Base-by-base conservation (phyloP, 2,329 filamentous ascomycete species). In the Trichoderma arundinaceum region DNA sequence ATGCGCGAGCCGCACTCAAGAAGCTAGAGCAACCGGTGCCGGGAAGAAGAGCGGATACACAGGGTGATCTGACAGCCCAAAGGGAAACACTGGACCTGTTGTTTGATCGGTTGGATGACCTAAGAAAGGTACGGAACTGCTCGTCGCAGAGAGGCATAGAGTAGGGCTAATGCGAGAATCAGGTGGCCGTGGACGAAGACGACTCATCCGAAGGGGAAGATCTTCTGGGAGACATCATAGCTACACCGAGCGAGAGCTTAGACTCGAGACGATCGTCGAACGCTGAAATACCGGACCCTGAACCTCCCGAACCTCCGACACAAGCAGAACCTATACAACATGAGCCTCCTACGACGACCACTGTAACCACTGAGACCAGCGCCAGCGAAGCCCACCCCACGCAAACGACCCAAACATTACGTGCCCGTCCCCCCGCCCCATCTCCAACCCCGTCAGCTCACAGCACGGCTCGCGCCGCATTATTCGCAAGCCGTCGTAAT, bases 1-100 rank as follows among this genome's bases (percentile, higher is more conserved):
- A 91, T 74, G 91, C 91, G 19, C 86, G 88, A 46, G 84, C 83
- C 0, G 83, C 91, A 35, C 85, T 94, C 64, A 84, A 89, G 19
- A 88, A 84, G 66, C 83, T 92, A 48, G 91, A 93, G 74, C 90
- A 92, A 71, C 86, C 90, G 70, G 83, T 87, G 6, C 77, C 84
- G 65, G 75, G 82, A 5, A 85, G 84, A 66, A 85, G 87, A 70
- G 81, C 87, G 68, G 84, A 89, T 66, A 74, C 84, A 17, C 89
- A 92, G 75, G 77, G 80, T 22, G 88, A 90, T 68, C 80, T 94
- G 38, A 83, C 86, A 67, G 78, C 79, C 49, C 90, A 92, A 72
- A 84, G 89, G 65, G 87, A 90, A 41, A 74, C 86, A 5, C 81
- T 93, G 59, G 90, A 91, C 71, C 81, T 85, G 62, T 77, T 94